Evolutionary conservation across 2,329 filamentous ascomycete genomes (phyloP).

Genomic region (Aureobasidium pullulans): DNA sequence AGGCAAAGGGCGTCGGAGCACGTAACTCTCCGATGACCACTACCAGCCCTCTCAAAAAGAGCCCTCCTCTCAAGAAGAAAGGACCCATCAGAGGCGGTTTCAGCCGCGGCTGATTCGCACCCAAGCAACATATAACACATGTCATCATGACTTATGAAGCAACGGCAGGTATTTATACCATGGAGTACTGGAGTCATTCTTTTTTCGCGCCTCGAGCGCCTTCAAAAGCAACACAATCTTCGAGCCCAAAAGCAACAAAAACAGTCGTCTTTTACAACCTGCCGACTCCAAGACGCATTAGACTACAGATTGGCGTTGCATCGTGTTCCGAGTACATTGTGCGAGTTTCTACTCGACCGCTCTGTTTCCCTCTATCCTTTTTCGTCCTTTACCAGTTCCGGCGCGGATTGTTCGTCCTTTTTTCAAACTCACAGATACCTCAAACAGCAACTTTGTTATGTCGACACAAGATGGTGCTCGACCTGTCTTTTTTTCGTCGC

Average conservation of each 20-base stretch:
- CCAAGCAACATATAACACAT: constrained; percentile 3
- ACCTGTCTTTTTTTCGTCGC: not conserved
- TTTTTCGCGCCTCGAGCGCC: not conserved
- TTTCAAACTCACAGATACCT: constrained; percentile 11
- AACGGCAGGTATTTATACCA: constrained; percentile 2
- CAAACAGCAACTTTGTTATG: constrained; percentile 7
- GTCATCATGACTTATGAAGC: constrained; percentile 12
- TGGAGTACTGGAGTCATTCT: constrained; percentile 4
- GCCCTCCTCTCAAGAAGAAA: constrained; percentile 10
- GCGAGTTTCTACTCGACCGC: not conserved
- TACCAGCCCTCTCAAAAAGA: constrained; percentile 11
- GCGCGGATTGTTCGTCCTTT: not conserved
- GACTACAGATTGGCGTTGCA: not conserved
- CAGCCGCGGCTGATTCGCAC: not conserved
- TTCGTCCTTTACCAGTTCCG: not conserved
- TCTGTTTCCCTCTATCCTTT: not conserved
- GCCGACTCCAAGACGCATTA: not conserved
- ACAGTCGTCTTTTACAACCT: not conserved
- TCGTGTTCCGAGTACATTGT: not conserved
- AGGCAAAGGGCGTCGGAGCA: constrained; percentile 15
- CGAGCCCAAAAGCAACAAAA: constrained; percentile 5
- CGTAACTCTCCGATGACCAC: constrained; percentile 12
- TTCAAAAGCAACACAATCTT: constrained; percentile 1
- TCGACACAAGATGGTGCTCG: not conserved
- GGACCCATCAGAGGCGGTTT: constrained; percentile 11